Evolutionary conservation across 345 rosid genomes (phyloP).

Genomic region (Pelargonium nanum): DNA sequence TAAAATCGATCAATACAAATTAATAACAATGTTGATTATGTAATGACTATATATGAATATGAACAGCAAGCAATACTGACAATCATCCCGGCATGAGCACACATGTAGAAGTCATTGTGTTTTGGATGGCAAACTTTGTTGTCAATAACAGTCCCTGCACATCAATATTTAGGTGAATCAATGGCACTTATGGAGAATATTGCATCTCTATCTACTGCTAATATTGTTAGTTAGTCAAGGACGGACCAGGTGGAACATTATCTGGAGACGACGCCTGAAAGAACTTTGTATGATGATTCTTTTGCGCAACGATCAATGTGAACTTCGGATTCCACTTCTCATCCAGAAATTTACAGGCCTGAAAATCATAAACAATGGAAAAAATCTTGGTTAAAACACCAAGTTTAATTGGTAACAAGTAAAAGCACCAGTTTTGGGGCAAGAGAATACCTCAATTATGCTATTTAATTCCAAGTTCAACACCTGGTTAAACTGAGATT

Average conservation of each 20-base stretch:
- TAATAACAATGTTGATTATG: background rate
- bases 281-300: constrained; percentile 29
- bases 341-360: constrained; percentile 27
- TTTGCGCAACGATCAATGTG: constrained; percentile 23
- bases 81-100: constrained; percentile 42
- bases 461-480: background rate
- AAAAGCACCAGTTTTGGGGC: background rate
- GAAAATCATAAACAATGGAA: background rate
- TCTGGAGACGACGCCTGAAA: constrained; percentile 19
- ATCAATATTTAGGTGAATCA: background rate
- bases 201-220: too few species aligned
- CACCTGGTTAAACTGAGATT: background rate
- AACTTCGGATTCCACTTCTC: constrained; percentile 20
- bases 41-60: background rate
- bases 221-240: background rate
- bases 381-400: background rate
- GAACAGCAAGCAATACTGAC: constrained; percentile 15
- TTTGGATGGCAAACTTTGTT: constrained; percentile 28
- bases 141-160: constrained; percentile 34
- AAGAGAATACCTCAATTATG: background rate
- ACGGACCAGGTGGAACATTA: constrained; percentile 30
- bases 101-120: constrained; percentile 31
- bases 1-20: background rate
- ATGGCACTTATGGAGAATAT: too few species aligned
- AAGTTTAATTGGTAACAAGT: background rate